Percentiles rank a stretch among this genome's conserved stretches.
phyloP scores from a whole-genome alignment of 331 rosid species.

The Acacia concinna region DNA sequence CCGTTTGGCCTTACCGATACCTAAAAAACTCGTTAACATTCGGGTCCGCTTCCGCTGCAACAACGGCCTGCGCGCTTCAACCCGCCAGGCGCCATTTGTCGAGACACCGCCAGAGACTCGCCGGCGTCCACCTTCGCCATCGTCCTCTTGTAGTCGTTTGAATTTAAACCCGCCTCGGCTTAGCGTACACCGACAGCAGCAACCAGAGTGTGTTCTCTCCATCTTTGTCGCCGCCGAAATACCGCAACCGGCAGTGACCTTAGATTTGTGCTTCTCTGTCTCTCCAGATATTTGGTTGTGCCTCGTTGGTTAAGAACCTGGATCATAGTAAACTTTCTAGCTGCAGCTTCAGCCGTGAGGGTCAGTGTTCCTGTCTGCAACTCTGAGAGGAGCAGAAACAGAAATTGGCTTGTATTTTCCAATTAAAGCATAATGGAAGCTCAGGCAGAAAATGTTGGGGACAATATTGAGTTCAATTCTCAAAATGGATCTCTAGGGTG shows the following conservation, averaged over 20 bases:
- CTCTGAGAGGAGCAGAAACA: background rate
- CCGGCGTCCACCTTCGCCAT: background rate
- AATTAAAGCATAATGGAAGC: conserved; percentile 21
- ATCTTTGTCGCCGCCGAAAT: background rate
- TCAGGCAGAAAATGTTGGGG: conserved; percentile 11
- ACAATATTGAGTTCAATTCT: conserved; percentile 20
- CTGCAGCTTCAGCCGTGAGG: background rate
- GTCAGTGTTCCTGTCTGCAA: background rate
- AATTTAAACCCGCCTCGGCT: background rate
- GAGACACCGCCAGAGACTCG: background rate
- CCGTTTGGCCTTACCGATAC: background rate
- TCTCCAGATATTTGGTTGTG: background rate
- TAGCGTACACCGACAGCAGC: background rate
- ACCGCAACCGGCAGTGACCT: background rate
- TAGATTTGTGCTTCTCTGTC: background rate
- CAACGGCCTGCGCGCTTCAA: background rate
- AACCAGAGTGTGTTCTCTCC: background rate
- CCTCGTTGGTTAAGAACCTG: background rate
- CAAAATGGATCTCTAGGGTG: conserved; percentile 28
- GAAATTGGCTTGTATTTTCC: background rate
- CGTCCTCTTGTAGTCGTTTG: background rate
- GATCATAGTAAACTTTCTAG: background rate
- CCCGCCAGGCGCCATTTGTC: background rate
- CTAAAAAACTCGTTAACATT: background rate
- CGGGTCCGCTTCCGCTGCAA: background rate